These are phyloP conservation scores for Rhizopogon vesiculosus DNA, from an alignment of 768 basidiomycete genomes.

Conservation along the genomic window DNA sequence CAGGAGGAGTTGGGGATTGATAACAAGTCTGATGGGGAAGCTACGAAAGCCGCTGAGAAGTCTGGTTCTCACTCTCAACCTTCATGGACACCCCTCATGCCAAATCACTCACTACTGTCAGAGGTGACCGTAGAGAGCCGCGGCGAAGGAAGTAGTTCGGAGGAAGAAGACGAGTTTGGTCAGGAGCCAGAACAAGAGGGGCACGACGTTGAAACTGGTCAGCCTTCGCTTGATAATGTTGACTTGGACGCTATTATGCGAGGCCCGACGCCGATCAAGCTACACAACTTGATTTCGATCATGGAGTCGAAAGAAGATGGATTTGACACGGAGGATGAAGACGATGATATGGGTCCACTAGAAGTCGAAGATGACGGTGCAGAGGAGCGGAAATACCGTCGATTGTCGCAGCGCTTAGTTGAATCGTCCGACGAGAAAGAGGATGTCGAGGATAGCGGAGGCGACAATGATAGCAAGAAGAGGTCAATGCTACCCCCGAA, in stretches of 20 bases:
- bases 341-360: constrained; percentile 35
- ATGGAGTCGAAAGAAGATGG: constrained; percentile 25
- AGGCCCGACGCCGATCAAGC: constrained; percentile 28
- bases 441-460: constrained; percentile 28
- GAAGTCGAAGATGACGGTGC: constrained; percentile 32
- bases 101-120: constrained; percentile 26
- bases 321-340: constrained; percentile 32
- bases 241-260: constrained; percentile 39
- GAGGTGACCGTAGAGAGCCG: constrained; percentile 32
- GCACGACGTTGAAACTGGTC: constrained; percentile 1
- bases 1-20: not conserved
- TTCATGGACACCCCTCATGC: constrained; percentile 19
- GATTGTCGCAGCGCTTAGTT: constrained; percentile 27
- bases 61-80: not conserved
- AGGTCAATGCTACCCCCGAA: not conserved
- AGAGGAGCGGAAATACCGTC: constrained; percentile 29
- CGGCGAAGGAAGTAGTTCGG: constrained; percentile 38
- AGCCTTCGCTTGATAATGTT: constrained; percentile 6
- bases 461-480: not conserved
- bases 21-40: constrained; percentile 1
- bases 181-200: constrained; percentile 14
- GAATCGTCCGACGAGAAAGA: constrained; percentile 28
- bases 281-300: constrained; percentile 24
- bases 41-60: not conserved
- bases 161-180: constrained; percentile 24